Evolutionary conservation across 257 asterid genomes (phyloP), one percentile per base, ranked within the genome.

Genomic region (Nicotiana attenuata): DNA sequence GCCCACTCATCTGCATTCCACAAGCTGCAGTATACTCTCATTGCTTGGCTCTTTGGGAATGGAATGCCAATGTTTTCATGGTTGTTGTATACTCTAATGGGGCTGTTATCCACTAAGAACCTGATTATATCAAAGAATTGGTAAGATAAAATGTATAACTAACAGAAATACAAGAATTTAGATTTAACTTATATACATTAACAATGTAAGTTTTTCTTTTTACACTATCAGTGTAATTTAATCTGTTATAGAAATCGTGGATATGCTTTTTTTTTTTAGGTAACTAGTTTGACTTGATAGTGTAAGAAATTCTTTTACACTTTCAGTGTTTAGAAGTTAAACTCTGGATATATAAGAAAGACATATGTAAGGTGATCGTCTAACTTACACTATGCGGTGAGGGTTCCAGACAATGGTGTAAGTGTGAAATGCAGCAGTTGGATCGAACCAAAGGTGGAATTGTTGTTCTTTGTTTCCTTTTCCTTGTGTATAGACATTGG

Each of bases 391-490:
- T 29, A 80, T 80, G 11, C 63, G 78, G 22, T 81, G 78, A 7
- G 41, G 83, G 6, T 81, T 81, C 83, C 83, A 81, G 2, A 80
- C 77, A 26, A 80, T 45, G 65, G 83, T 7, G 78, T 80, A 80
- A 52, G 83, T 80, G 83, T 80, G 83, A 68, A 64, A 61, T 5
- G 82, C 82, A 1, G 76, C 9, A 38, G 82, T 79, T 35, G 82
- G 83, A 3, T 81, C 83, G 22, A 81, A 81, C 83, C 83, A 81
- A 15, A 81, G 66, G 4, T 81, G 76, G 28, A 81, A 81, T 29
- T 81, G 83, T 13, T 81, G 79, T 66, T 81, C 83, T 45, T 66
- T 81, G 65, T 53, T 60, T 17, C 83, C 83, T 66, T 67, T 81
- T 33, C 83, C 83, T 81, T 67, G 83, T 13, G 75, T n/a, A 0